phyloP scores from a whole-genome alignment of 1,139 yeast genomes.

The Lodderomyces oxycetoniae region DNA sequence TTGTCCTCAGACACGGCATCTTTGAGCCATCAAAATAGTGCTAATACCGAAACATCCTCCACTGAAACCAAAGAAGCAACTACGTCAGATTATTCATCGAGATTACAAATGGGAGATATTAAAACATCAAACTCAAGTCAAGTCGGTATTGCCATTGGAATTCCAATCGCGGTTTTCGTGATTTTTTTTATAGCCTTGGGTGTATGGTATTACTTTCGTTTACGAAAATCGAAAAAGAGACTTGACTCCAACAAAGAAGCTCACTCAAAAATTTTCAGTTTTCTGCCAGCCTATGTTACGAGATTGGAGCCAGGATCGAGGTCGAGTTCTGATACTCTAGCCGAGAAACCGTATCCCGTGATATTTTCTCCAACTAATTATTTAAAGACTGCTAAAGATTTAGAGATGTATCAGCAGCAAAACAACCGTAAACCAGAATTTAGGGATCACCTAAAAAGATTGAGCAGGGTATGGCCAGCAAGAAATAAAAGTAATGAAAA shows the following conservation, averaged over 20 bases:
- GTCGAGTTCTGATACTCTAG: slow-evolving; percentile 8
- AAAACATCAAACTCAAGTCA: slow-evolving; percentile 15
- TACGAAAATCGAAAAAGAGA: slow-evolving; percentile 4
- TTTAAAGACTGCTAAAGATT: slow-evolving; percentile 5
- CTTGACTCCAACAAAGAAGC: background rate
- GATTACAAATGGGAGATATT: slow-evolving; percentile 6
- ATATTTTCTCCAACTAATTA: slow-evolving; percentile 12
- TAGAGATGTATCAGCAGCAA: slow-evolving; percentile 6
- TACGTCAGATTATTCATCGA: slow-evolving; percentile 5
- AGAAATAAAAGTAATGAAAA: slow-evolving; percentile 3
- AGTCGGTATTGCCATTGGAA: slow-evolving; percentile 40
- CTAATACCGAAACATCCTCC: slow-evolving; percentile 7
- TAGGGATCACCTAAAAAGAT: slow-evolving; percentile 2
- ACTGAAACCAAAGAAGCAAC: slow-evolving; percentile 1
- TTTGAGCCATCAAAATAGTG: too few species aligned
- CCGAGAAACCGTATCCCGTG: slow-evolving; percentile 12
- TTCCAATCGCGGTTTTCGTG: slow-evolving; percentile 36
- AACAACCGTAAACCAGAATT: background rate
- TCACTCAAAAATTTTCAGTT: background rate
- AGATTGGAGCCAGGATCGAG: slow-evolving; percentile 1
- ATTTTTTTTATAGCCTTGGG: slow-evolving; percentile 23
- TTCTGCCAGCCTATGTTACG: background rate
- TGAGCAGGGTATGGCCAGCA: slow-evolving; percentile 3
- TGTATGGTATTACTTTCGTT: slow-evolving; percentile 19
- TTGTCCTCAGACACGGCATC: background rate